Conservation (phyloP, 805 yeast genomes). For the Kuraishia piskuri region DNA sequence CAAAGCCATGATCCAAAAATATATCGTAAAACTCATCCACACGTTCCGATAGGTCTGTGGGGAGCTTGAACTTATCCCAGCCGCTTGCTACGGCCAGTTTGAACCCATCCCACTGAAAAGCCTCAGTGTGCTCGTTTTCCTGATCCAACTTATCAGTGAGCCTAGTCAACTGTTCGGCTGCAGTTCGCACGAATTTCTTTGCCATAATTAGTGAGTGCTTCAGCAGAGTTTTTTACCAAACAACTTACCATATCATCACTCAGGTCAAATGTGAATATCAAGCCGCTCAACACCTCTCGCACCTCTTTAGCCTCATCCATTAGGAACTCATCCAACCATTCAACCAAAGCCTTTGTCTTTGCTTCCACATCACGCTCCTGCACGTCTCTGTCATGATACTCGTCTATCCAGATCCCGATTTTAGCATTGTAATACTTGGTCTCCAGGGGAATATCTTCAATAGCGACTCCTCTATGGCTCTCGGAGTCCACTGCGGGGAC, state of each 20-base stretch:
- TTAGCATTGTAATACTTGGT: slow-evolving; percentile 20
- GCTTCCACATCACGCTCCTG: slow-evolving; percentile 4
- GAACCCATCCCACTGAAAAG: slow-evolving; percentile 25
- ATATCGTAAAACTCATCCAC: slow-evolving; percentile 27
- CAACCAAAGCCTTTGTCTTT: slow-evolving; percentile 14
- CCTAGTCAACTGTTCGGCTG: slow-evolving; percentile 14
- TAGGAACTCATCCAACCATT: slow-evolving; percentile 32
- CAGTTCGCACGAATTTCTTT: background rate
- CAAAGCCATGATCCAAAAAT: slow-evolving; percentile 30
- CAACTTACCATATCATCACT: slow-evolving; percentile 7
- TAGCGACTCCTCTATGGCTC: slow-evolving; percentile 17
- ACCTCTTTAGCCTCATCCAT: slow-evolving; percentile 30
- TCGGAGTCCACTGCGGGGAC: slow-evolving; percentile 8
- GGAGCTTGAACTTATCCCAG: background rate
- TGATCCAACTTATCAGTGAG: slow-evolving; percentile 11
- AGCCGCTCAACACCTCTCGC: slow-evolving; percentile 36
- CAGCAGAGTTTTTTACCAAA: background rate
- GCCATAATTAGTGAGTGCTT: background rate
- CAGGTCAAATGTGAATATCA: slow-evolving; percentile 31
- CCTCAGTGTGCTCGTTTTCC: slow-evolving; percentile 7
- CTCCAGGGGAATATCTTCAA: slow-evolving; percentile 12
- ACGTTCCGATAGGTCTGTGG: slow-evolving; percentile 1
- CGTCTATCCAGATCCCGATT: slow-evolving; percentile 21
- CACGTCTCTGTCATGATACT: slow-evolving; percentile 20
- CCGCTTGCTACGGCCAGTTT: slow-evolving; percentile 25